Conservation (phyloP, 108 stramenopile species). For the Discostella stelligeroides region DNA sequence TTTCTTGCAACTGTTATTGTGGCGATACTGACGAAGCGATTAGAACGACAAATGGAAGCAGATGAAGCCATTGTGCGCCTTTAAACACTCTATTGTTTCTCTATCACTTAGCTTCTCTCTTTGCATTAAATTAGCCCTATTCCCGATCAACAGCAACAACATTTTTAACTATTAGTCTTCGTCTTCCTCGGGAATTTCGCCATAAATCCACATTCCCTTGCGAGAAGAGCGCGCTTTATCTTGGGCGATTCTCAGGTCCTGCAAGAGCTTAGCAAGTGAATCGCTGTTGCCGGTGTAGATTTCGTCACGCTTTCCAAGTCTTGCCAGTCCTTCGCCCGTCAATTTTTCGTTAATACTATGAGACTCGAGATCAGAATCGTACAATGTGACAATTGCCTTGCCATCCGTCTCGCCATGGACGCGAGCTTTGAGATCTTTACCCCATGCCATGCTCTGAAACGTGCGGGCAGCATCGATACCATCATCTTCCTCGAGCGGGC, state of each 20-base stretch:
- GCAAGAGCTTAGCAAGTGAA: slow-evolving; percentile 59
- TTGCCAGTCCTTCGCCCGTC: slow-evolving; percentile 72
- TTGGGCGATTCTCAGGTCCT: slow-evolving; percentile 68
- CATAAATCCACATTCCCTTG: slow-evolving; percentile 91
- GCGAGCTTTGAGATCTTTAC: slow-evolving; percentile 70
- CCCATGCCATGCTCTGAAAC: slow-evolving; percentile 83
- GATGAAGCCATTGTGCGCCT: slow-evolving; percentile 2
- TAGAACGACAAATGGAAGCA: slow-evolving; percentile 42
- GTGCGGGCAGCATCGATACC: slow-evolving; percentile 84
- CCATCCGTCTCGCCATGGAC: slow-evolving; percentile 72
- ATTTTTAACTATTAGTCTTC: slow-evolving; percentile 28
- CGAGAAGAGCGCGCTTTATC: slow-evolving; percentile 74
- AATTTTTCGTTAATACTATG: slow-evolving; percentile 78
- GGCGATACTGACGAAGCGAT: slow-evolving; percentile 27
- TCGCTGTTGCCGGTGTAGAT: slow-evolving; percentile 51
- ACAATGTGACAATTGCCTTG: slow-evolving; percentile 63
- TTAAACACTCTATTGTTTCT: neutral
- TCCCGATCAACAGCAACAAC: neutral
- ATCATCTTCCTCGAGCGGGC: slow-evolving; percentile 76
- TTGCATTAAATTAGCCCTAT: neutral
- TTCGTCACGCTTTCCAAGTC: slow-evolving; percentile 61
- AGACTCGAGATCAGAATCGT: slow-evolving; percentile 48
- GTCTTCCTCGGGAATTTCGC: slow-evolving; percentile 91
- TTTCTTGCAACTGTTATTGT: slow-evolving; percentile 39
- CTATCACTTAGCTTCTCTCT: neutral